Base-by-base conservation (phyloP, 23 red algal species). In the Cyanidiococcus yangmingshanensis region DNA sequence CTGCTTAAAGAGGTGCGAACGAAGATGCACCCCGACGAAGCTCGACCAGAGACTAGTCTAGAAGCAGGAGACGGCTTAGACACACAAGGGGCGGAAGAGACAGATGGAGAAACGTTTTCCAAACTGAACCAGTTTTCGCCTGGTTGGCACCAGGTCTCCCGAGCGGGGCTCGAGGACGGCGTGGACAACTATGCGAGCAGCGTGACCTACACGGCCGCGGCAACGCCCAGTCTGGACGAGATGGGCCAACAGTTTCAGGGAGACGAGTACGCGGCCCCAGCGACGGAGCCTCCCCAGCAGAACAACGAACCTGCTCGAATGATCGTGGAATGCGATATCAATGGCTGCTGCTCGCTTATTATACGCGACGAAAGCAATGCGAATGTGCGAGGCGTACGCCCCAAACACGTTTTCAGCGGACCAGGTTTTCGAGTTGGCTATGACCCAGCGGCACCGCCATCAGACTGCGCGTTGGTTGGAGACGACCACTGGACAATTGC, bases 241-340 rank as follows among this genome's bases (percentile, higher is more conserved):
- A 71, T 35, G 21, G 63, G 63, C 12, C 21, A 25, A 30, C 21
- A 71, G 7, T 7, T 25, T 12, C 32, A 35, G 27, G 63, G 32
- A 2, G 63, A 32, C 7, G 63, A 71, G 32, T 25, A 71, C n/a
- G 7, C 63, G 3, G 63, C 21, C 32, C 32, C 32, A 27, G 63
- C 63, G 12, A 71, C 7, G n/a, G 63, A 71, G n/a, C 45, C 21
- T 21, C 45, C 45, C 7, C 7, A 15, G 12, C n/a, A 71, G n/a
- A 35, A 35, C 3, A 25, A 30, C 27, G 63, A 35, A 7, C n/a
- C 21, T 35, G 63, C 63, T 12, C 63, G 27, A 25, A 71, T 71
- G 63, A 71, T 71, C 63, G 63, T 71, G 63, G n/a, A 71, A 29
- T 71, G 63, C 63, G 32, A 71, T 35, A 35, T 35, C 63, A 71